A percentile compares a stretch with the other conserved stretches of the same genome.
Evolutionary conservation across 2,329 filamentous ascomycete species (phyloP).

Genomic region (Tolypocladium guangdongense): DNA sequence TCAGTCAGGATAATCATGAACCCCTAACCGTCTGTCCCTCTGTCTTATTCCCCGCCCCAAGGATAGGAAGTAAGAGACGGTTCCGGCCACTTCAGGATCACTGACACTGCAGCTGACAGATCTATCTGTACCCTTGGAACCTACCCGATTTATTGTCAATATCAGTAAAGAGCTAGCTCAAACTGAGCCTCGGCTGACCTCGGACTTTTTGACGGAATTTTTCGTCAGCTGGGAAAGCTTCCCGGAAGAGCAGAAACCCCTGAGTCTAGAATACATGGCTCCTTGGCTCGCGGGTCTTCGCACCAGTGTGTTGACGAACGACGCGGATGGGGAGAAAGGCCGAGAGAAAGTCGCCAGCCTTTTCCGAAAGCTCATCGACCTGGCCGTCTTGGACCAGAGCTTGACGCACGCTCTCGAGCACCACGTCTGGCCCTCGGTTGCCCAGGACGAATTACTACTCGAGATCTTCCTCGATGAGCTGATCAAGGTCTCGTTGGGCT

Average conservation of each 20-base stretch:
- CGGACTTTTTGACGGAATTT: slow-evolving; percentile 62
- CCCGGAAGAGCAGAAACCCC: slow-evolving; percentile 52
- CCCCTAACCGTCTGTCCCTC: too few relatives aligned
- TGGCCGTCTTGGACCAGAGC: slow-evolving; percentile 49
- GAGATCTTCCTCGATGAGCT: slow-evolving; percentile 60
- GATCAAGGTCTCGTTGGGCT: slow-evolving; percentile 48
- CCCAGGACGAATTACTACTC: slow-evolving; percentile 51
- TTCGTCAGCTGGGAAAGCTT: slow-evolving; percentile 64
- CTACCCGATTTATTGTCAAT: slow-evolving; percentile 52
- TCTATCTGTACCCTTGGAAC: slow-evolving; percentile 50
- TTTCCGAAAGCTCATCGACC: slow-evolving; percentile 56
- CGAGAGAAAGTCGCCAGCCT: slow-evolving; percentile 53
- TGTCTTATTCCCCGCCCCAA: too few relatives aligned
- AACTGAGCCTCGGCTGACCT: slow-evolving; percentile 55
- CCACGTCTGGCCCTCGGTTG: slow-evolving; percentile 53
- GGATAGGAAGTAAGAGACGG: not conserved
- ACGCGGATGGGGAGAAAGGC: slow-evolving; percentile 53
- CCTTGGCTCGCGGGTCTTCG: slow-evolving; percentile 56
- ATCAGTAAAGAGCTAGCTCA: slow-evolving; percentile 53
- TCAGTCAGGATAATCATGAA: slow-evolving; percentile 15
- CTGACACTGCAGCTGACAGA: slow-evolving; percentile 31
- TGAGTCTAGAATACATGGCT: slow-evolving; percentile 59
- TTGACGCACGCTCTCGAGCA: slow-evolving; percentile 52
- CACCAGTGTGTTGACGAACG: slow-evolving; percentile 45
- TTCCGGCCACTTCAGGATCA: not conserved